Evolutionary conservation across 2,329 filamentous ascomycete genomes (phyloP), one percentile per base, ranked within the genome.

Genomic region (Tolypocladium inflatum): DNA sequence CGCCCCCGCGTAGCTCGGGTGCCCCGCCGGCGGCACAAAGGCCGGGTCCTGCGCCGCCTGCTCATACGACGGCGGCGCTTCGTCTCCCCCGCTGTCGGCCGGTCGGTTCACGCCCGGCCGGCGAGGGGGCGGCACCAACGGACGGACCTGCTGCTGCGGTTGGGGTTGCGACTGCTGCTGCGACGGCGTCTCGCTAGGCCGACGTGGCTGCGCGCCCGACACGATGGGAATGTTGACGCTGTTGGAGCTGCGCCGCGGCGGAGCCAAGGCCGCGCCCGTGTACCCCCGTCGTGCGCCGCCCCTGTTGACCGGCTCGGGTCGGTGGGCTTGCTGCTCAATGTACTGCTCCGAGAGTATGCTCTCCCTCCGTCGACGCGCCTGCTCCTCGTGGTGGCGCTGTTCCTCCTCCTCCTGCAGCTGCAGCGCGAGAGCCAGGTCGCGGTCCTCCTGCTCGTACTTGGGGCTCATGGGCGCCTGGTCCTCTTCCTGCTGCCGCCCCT

Each of bases 381-480:
- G 80, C 54, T 85, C 80, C 55, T 84, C 80, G n/a, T 83, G 81
- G 62, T 91, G 84, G 17, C 85, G 82, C 66, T 91, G 86, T 62
- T 97, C 91, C 71, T 97, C 93, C 69, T 96, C 91, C 67, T 97
- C 94, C 70, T 97, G 93, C 1, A 97, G 81, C 68, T 97, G 94
- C 8, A 99, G 78, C 0, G 93, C 92, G 3, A 97, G 80, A 0
- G 94, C 94, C 37, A 97, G 74, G 60, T 94, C 90, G 60, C 92
- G 85, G 66, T 97, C 92, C 73, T 97, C 85, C 76, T 95, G 81
- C 73, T 87, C 79, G 62, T 79, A 73, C 61, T 75, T 72, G 21
- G 77, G 74, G 11, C 74, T 77, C 52, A 72, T 35, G 19, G 48
- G 60, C 0, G 71, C 67, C 2, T 65, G 63, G 15, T 68, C 64